Base-by-base conservation (phyloP, 257 asterid species). In the Fraxinus cuspidata region DNA sequence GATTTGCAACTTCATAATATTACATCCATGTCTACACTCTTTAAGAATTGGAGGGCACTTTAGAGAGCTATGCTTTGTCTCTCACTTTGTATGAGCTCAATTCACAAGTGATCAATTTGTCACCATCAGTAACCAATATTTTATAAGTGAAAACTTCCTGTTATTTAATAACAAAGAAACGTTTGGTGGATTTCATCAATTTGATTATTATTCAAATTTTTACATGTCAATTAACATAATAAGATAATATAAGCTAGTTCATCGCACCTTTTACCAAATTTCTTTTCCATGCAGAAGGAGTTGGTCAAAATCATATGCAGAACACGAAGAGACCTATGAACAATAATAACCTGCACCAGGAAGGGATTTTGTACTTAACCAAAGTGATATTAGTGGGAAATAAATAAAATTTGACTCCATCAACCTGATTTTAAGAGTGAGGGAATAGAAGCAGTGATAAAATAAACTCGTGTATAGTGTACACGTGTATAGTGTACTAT, bases 261-360 rank as follows among this genome's bases (percentile, higher is more conserved):
- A 42, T 74, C 74, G 64, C 76, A 95, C 99, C 99, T 90, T 80
- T 74, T 71, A 65, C 79, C 81, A 71, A 82, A 35, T 56, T 81
- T 83, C 51, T 73, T 84, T 80, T 76, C 90, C 87, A 86, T 76
- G 83, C 69, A 73, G 83, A 81, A 83, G 82, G 87, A 82, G 80
- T 82, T 80, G 72, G 83, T 83, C 82, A 91, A 82, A 79, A 89
- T 79, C 79, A 81, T 84, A 86, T 75, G 96, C 72, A 95, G 74
- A 69, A 95, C 83, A 78, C 84, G 92, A 80, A 93, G 89, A 81
- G 98, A 88, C 79, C 91, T 82, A 72, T 85, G 90, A 74, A 90
- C 84, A 81, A 93, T 81, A 76, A 72, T 87, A 80, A 82, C 92
- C 99, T 95, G 96, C 84, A 85, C 72, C 79, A 79, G 74, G 27